Base-by-base conservation (phyloP, 768 basidiomycete genomes). In the Rhodotorula graminis region DNA sequence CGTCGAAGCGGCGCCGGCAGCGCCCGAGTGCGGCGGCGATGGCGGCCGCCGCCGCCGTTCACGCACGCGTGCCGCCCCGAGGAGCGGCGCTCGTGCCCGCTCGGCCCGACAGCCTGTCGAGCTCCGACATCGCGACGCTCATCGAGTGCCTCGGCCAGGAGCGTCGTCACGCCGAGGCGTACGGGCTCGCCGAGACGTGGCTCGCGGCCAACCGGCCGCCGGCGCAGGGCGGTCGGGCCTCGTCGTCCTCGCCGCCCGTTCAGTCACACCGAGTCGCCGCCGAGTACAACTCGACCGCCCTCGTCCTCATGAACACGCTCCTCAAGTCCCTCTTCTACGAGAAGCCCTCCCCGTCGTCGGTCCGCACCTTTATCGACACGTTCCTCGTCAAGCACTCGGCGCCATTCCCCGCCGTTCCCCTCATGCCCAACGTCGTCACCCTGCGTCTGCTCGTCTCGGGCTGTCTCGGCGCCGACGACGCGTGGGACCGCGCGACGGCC, bases 311-410 rank as follows among this genome's bases (percentile, higher is more conserved):
- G 83, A 25, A 81, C 79, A 21, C 86, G 85, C 61, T 84, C 82
- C 10, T 82, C 79, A 23, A 89, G 79, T 59, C 90, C 84, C 52
- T 82, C 84, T 78, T 90, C 87, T 57, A 88, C 79, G 56, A 70
- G 27, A 65, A 68, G 19, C n/a, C 64, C 27, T 10, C 64, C 1
- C 40, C 53, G 25, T 19, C 61, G 50, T 27, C 61, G 57, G 23
- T 75, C 67, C 56, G 52, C 58, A 4, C 18, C 44, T 71, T 76
- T 29, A 0, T 62, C 47, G 19, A 37, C 14, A 1, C 25, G 7
- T 74, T 71, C 64, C 12, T 65, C 59, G 7, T 25, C 0, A 40
- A 9, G 8, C 56, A 65, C 49, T 47, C 67, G 8, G 55, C 59
- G 0, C 55, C 60, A 2, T 8, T 53, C 2, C 40, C 64, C 14